phyloP scores from a whole-genome alignment of 2,329 filamentous ascomycete genomes.

The Bipolaris zeicola region DNA sequence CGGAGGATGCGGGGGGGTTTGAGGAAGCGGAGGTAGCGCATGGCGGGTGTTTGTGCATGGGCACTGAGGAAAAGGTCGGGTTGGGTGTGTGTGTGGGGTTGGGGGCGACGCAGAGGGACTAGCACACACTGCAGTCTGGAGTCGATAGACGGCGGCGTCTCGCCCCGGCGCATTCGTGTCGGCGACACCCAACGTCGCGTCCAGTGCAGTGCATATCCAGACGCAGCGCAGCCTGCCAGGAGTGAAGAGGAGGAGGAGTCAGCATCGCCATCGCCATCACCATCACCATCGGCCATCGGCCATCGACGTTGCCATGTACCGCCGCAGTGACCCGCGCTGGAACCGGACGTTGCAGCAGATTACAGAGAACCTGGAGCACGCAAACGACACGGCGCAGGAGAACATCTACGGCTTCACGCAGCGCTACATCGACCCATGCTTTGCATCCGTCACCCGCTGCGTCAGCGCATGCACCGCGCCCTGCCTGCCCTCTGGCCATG shows the following conservation, averaged over 20 bases:
- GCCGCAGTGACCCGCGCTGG: slow-evolving; percentile 77
- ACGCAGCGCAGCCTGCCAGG: slow-evolving; percentile 1
- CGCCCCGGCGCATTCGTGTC: background rate
- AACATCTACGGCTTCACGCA: slow-evolving; percentile 89
- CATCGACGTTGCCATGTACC: slow-evolving; percentile 57
- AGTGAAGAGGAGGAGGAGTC: background rate
- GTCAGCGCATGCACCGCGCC: slow-evolving; percentile 72
- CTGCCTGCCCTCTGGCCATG: slow-evolving; percentile 74
- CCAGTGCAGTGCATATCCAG: background rate
- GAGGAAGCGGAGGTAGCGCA: slow-evolving; percentile 69
- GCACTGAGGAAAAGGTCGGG: background rate
- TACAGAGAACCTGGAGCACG: slow-evolving; percentile 85
- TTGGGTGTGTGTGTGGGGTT: background rate
- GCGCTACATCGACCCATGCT: slow-evolving; percentile 80
- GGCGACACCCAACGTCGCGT: background rate
- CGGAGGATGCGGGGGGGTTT: slow-evolving; percentile 61
- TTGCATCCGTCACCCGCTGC: slow-evolving; percentile 68
- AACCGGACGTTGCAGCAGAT: slow-evolving; percentile 94
- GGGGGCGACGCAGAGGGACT: background rate
- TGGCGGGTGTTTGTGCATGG: slow-evolving; percentile 13
- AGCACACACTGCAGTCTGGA: too few species aligned
- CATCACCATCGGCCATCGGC: background rate
- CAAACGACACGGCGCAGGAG: slow-evolving; percentile 89
- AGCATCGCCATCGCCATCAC: background rate
- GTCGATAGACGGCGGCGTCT: background rate